phyloP scores from a whole-genome alignment of 768 basidiomycete genomes.

The Macrolepiota albuminosa region DNA sequence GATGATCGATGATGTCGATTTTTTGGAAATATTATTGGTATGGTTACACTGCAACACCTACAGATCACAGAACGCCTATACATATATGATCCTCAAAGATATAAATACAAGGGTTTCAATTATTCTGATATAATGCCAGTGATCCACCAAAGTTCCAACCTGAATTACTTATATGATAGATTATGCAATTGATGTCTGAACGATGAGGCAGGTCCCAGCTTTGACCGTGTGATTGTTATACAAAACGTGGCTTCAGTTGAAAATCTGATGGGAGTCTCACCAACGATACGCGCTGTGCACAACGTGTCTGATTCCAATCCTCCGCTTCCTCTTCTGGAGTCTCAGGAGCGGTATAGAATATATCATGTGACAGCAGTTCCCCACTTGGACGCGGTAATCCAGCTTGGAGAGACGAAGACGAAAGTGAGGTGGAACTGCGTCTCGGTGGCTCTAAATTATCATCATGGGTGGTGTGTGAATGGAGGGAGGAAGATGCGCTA shows the following conservation, averaged over 20 bases:
- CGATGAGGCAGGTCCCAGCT: neutral
- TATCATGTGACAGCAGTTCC: constrained; percentile 34
- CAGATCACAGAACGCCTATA: neutral
- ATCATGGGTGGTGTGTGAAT: constrained; percentile 24
- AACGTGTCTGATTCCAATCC: constrained; percentile 82
- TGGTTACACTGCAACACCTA: neutral
- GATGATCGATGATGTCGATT: too few relatives aligned
- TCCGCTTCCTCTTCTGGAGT: constrained; percentile 69
- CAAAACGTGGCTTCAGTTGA: constrained; percentile 27
- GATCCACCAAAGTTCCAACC: neutral
- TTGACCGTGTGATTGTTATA: constrained; percentile 12
- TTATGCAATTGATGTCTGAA: constrained; percentile 1
- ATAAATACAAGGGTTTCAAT: constrained; percentile 1
- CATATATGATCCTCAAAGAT: neutral
- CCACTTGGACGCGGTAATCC: constrained; percentile 14
- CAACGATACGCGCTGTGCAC: constrained; percentile 80
- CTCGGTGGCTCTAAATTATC: constrained; percentile 3
- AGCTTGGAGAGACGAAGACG: neutral
- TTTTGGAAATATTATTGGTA: too few relatives aligned
- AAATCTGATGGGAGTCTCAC: constrained; percentile 64
- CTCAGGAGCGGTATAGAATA: constrained; percentile 42
- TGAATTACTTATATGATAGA: constrained; percentile 7
- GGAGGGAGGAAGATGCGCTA: constrained; percentile 28
- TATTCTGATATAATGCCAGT: neutral
- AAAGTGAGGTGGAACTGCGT: constrained; percentile 2